Evolutionary conservation across 192 early-diverging fungal species (phyloP), one percentile per base, ranked within the genome.

Genomic region (Coemansia sp.): DNA sequence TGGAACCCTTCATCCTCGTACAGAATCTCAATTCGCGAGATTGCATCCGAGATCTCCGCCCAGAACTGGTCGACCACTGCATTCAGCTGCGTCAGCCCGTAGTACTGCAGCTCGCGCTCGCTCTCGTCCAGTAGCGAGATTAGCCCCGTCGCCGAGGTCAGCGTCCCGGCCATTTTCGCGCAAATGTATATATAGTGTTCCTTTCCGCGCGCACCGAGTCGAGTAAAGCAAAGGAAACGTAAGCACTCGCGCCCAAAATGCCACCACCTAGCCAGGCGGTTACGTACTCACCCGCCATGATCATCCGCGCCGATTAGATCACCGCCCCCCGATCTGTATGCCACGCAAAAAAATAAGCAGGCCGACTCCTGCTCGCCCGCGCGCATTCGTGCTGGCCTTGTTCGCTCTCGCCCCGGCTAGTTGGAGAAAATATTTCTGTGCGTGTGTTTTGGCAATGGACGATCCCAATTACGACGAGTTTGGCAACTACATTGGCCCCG

Each of bases 401-500:
- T n/a, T n/a, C n/a, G n/a, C n/a, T n/a, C n/a, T n/a, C n/a, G n/a
- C n/a, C n/a, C n/a, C n/a, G n/a, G n/a, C n/a, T n/a, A n/a, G n/a
- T n/a, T n/a, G n/a, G n/a, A n/a, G n/a, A n/a, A n/a, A 38, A 32
- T 43, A 20, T 35, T 54, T 56, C 13, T 30, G n/a, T 40, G 27
- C 46, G 14, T 34, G 27, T 29, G 20, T 31, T 51, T 48, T 44
- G 28, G 23, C 28, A 40, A 89, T 89, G 87, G 85, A 87, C 51
- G 85, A 83, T 54, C 78, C 81, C 37, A 67, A 84, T 21, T 92
- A 89, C 54, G 89, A 92, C 69, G 89, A 92, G 66, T 92, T 91
- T 75, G 95, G 96, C 48, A 99, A 99, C 80, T 99, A 99, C 77
- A 88, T 99, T 68, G 96, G 96, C 14, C 89, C 93, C 27, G 93